Percentiles rank a stretch among this genome's conserved stretches.
Conservation (phyloP, 2,329 filamentous ascomycete genomes). For the Colletotrichum endophyticum region DNA sequence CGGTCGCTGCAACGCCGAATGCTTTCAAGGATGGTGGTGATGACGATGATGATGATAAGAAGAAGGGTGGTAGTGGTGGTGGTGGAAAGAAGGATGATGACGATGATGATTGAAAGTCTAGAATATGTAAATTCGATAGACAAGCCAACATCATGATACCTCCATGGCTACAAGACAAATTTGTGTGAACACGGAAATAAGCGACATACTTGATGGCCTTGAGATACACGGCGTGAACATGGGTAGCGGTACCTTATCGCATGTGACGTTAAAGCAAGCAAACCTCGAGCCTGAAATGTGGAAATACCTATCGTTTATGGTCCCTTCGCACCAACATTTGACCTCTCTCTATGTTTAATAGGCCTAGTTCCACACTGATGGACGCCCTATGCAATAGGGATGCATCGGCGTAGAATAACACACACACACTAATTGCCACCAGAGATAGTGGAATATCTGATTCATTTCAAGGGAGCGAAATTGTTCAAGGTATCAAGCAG, state of each 20-base stretch:
- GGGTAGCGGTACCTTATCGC: too few relatives aligned
- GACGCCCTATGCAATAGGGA: too few relatives aligned
- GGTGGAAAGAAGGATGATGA: constrained; percentile 30
- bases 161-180: not conserved
- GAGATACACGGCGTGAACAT: not conserved
- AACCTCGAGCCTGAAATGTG: not conserved
- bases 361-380: too few relatives aligned
- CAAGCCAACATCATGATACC: not conserved
- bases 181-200: accelerated
- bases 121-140: not conserved
- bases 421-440: too few relatives aligned
- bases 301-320: not conserved
- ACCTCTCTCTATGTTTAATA: too few relatives aligned
- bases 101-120: constrained; percentile 10
- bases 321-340: too few relatives aligned
- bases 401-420: too few relatives aligned
- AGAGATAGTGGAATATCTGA: too few relatives aligned
- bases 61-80: not conserved
- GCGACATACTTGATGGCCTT: not conserved
- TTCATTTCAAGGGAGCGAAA: too few relatives aligned
- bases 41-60: constrained; percentile 12
- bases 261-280: too few relatives aligned
- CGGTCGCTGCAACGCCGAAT: constrained; percentile 16
- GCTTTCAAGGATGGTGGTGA: constrained; percentile 21
- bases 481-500: too few relatives aligned